Conservation (phyloP, 2,329 filamentous ascomycete genomes). For the Tolypocladium pustulatum region DNA sequence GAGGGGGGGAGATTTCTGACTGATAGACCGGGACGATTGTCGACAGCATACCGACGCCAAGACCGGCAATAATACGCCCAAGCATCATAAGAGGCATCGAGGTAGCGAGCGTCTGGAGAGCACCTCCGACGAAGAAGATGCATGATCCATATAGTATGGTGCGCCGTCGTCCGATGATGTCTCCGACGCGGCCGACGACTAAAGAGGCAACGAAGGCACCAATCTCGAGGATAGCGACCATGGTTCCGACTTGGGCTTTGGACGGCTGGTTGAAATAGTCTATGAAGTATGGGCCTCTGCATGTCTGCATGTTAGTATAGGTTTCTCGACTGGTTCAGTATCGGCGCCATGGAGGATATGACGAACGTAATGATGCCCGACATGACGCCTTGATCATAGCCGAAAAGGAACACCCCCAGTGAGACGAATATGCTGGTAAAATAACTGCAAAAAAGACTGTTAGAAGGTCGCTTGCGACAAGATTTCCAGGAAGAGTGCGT, state of each 20-base stretch:
- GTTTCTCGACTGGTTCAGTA: background rate
- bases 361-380: slow-evolving; percentile 57
- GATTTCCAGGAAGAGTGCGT: slow-evolving; percentile 15
- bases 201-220: slow-evolving; percentile 88
- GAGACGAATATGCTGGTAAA: slow-evolving; percentile 91
- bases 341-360: background rate
- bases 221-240: slow-evolving; percentile 93
- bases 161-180: slow-evolving; percentile 77
- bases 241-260: slow-evolving; percentile 80
- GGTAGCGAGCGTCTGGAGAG: slow-evolving; percentile 69
- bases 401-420: slow-evolving; percentile 78
- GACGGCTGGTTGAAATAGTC: slow-evolving; percentile 88
- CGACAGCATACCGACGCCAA: slow-evolving; percentile 80
- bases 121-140: slow-evolving; percentile 77
- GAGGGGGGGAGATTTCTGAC: slow-evolving; percentile 89
- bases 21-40: slow-evolving; percentile 92
- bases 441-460: slow-evolving; percentile 46
- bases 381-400: slow-evolving; percentile 87
- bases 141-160: slow-evolving; percentile 92
- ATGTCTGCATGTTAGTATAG: slow-evolving; percentile 11
- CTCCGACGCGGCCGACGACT: slow-evolving; percentile 76
- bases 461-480: slow-evolving; percentile 5
- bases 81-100: slow-evolving; percentile 85
- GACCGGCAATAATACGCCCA: slow-evolving; percentile 72
- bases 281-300: slow-evolving; percentile 78